Evolutionary conservation across 192 early-diverging fungal species (phyloP).

Genomic region (Lobosporangium transversale): DNA sequence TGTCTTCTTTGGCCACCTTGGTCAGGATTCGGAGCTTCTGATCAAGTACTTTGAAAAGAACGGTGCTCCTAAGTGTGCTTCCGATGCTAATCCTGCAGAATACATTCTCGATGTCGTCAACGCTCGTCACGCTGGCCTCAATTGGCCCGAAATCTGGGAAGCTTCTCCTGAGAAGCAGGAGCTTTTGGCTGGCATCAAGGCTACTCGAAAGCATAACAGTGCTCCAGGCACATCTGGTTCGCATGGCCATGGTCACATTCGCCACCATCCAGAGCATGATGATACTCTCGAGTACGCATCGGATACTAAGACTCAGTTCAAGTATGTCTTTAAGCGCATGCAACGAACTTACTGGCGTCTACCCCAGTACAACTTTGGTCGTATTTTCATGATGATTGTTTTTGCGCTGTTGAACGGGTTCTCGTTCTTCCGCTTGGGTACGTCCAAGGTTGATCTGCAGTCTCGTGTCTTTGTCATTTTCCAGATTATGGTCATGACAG

Average conservation of each 20-base stretch:
- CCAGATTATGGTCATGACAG: conserved; percentile 71
- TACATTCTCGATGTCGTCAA: conserved; percentile 88
- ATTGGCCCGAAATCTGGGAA: conserved; percentile 82
- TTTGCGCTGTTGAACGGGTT: conserved; percentile 76
- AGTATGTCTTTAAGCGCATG: conserved; percentile 73
- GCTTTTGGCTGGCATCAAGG: conserved; percentile 63
- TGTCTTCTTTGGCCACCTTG: conserved; percentile 86
- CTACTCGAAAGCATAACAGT: conserved; percentile 47
- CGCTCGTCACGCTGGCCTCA: conserved; percentile 60
- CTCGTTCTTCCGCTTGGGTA: conserved; percentile 73
- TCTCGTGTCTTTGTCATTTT: conserved; percentile 80
- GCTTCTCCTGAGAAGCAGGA: conserved; percentile 59
- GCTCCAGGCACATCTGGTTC: background rate
- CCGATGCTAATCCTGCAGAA: conserved; percentile 82
- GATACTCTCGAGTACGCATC: conserved; percentile 60
- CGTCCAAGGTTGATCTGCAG: conserved; percentile 67
- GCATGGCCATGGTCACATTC: background rate
- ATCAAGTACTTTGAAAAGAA: conserved; percentile 79
- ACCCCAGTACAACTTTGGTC: conserved; percentile 80
- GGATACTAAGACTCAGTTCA: conserved; percentile 56
- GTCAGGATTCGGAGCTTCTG: conserved; percentile 69
- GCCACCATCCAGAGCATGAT: conserved; percentile 32
- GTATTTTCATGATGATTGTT: conserved; percentile 66
- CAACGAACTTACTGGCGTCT: conserved; percentile 75
- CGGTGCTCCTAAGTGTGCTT: conserved; percentile 72